phyloP scores from a whole-genome alignment of 192 early-diverging fungal genomes.

The Backusella macrospora region DNA sequence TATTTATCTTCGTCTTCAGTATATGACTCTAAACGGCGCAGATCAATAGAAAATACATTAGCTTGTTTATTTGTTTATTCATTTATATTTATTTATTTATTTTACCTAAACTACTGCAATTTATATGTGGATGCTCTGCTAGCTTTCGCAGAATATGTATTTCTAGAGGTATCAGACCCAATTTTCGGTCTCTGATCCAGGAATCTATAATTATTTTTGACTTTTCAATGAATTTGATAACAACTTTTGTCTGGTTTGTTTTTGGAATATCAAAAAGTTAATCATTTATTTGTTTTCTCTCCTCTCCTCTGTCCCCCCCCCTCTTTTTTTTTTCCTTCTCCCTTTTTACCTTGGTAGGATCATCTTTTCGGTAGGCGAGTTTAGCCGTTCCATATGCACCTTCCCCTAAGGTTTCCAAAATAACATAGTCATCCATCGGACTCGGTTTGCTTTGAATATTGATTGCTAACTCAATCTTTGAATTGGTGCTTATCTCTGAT shows the following conservation, averaged over 20 bases:
- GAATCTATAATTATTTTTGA: constrained; percentile 58
- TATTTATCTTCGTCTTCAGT: constrained; percentile 74
- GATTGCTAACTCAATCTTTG: not conserved
- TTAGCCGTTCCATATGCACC: constrained; percentile 75
- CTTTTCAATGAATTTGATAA: constrained; percentile 74
- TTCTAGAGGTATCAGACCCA: constrained; percentile 70
- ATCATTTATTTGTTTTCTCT: not conserved
- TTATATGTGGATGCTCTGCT: constrained; percentile 8
- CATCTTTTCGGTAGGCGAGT: constrained; percentile 52
- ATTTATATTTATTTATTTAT: constrained; percentile 18
- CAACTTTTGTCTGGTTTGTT: constrained; percentile 42
- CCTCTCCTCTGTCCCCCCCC: not conserved
- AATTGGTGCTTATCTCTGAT: not conserved
- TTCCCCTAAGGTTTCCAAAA: constrained; percentile 60
- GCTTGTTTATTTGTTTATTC: constrained; percentile 47
- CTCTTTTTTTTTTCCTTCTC: not conserved
- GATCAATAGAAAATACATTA: constrained; percentile 18
- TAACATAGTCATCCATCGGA: constrained; percentile 54
- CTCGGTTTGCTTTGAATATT: constrained; percentile 6
- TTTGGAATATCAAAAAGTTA: constrained; percentile 3
- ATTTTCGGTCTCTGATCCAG: constrained; percentile 52
- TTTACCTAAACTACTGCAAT: constrained; percentile 24
- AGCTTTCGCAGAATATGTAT: constrained; percentile 68
- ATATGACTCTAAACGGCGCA: constrained; percentile 49
- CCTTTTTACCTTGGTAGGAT: constrained; percentile 48